Evolutionary conservation across 441 rosid species (phyloP), one percentile per base, ranked within the genome.

Genomic region (Flueggea neowawraea): DNA sequence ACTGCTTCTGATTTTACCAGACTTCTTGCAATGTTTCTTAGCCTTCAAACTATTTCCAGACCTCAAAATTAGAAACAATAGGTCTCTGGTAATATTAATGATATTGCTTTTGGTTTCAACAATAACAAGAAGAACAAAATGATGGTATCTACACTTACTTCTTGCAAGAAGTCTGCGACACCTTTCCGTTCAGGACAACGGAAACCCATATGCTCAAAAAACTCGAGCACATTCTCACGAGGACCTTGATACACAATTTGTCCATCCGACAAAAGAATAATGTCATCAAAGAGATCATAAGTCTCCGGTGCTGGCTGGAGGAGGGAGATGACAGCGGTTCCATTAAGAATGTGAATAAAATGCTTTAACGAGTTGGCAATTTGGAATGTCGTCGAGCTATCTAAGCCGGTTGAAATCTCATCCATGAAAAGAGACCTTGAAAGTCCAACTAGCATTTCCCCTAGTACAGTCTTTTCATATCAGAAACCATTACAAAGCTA

Each of bases 301-400:
- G 98, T 92, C 79, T 92, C 98, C 0, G 97, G 94, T 14, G 94
- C 89, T 13, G 97, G 98, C 74, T 92, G 98, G 14, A 92, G 96
- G 70, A 92, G 97, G 51, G 98, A 89, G 45, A 92, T 75, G 55
- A 90, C 69, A 13, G 91, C 86, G 9, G 97, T 90, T 71, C 84
- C 87, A 50, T 82, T 74, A 49, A 88, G 76, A 64, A 88, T 82
- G 71, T 90, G 96, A 65, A 69, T 66, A 52, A 72, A 69, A 52
- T 88, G 90, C 82, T 66, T 83, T n/a, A 87, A 71, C 5, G 78
- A 85, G 57, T 85, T 91, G 61, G 85, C 74, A 49, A 89, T 91
- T 67, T 87, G 92, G 62, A 61, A 91, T n/a, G 92, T 85, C 2
- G 92, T 91, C 3, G 95, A 85, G 58, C 95, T 89, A 67, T 91